Evolutionary conservation across 495 filamentous ascomycete species (phyloP), one percentile per base, ranked within the genome.

Genomic region (Pseudomonodictys pantanalensis): DNA sequence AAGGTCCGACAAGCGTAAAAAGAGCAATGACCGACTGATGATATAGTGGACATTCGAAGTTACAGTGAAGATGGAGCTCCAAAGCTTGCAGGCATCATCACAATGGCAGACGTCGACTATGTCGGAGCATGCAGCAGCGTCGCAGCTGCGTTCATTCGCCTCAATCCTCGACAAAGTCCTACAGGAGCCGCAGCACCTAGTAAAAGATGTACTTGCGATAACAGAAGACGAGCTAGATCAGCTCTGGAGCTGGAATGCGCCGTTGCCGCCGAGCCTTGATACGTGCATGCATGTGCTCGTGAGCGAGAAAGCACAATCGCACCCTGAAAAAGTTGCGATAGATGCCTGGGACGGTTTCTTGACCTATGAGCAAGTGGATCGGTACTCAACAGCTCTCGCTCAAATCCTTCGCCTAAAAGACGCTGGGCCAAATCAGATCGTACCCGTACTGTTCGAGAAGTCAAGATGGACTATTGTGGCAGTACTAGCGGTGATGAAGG

Each of bases 371-470:
- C 20, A 67, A 45, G 39, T 67, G 1, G 59, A 67, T 18, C 38
- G 29, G n/a, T 52, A 51, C 25, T 67, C 64, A 0, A 55, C 43
- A 0, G 29, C 44, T 2, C 39, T 67, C 30, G 58, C 64, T 15
- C 54, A 52, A 30, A 61, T 59, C 22, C 43, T 67, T 1, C 24
- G 43, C 15, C 23, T 45, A 1, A 15, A 57, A 1, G 33, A 29
- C 39, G 30, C 44, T 22, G 11, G 23, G 18, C 20, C 35, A n/a
- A n/a, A 33, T 2, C 20, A 30, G 3, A 55, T 59, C 25, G 47
- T 67, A 17, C 64, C 64, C 2, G 18, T 67, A 8, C 49, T 56
- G 6, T 67, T 67, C 39, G 64, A 67, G 29, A 67, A 67, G 35
- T 59, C 41, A 0, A 17, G 51, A 20, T 67, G 64, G 64, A 63